Conservation (phyloP, 2,329 filamentous ascomycete genomes). For the Exophiala mesophila region DNA sequence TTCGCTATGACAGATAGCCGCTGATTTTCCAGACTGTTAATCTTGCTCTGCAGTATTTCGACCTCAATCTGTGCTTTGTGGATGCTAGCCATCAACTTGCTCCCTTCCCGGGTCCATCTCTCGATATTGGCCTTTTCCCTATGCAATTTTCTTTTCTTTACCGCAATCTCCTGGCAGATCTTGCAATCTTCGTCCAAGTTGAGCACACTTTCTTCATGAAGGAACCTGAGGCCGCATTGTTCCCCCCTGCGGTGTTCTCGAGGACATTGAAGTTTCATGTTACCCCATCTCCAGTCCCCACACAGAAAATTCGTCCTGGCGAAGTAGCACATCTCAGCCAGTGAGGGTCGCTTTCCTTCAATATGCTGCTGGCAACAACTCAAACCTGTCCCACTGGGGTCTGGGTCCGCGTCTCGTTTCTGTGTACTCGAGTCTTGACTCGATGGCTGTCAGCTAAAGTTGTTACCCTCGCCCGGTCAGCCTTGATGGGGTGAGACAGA, state of each 20-base stretch:
- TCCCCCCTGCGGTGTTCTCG: conserved; percentile 27
- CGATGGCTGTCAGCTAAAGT: neutral
- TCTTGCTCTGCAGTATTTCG: conserved; percentile 13
- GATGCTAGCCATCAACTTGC: conserved; percentile 22
- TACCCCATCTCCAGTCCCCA: conserved; percentile 28
- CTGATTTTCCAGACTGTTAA: conserved; percentile 16
- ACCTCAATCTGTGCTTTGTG: conserved; percentile 20
- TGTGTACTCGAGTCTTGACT: neutral
- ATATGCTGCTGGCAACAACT: no score
- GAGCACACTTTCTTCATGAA: conserved; percentile 16
- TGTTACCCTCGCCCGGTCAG: neutral
- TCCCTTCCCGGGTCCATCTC: conserved; percentile 22
- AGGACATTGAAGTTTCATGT: conserved; percentile 26
- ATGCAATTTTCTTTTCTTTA: conserved; percentile 20
- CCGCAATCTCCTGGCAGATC: conserved; percentile 23
- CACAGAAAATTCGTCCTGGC: conserved; percentile 20
- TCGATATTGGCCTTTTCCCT: conserved; percentile 22
- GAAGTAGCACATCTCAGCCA: conserved; percentile 26
- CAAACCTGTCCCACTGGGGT: neutral
- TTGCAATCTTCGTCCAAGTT: conserved; percentile 19
- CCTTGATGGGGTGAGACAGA: neutral
- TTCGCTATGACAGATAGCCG: conserved; percentile 11
- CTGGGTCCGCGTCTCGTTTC: neutral
- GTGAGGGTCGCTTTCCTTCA: no score
- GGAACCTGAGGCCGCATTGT: conserved; percentile 22